Conservation (phyloP, 1,284 basidiomycete species). For the Dichomitus squalens region DNA sequence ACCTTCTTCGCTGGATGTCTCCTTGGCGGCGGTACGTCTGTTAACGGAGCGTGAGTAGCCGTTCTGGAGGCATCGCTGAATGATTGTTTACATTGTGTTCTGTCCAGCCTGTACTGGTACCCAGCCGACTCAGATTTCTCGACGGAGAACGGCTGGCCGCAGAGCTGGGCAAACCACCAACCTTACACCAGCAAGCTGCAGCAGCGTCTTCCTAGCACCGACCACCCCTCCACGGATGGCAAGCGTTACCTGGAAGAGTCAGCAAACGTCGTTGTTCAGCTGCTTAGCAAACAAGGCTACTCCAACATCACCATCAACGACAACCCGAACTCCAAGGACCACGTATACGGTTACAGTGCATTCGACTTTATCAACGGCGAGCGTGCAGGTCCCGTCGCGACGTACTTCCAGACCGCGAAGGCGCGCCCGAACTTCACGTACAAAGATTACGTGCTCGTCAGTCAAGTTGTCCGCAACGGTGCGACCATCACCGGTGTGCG, state of each 20-base stretch:
- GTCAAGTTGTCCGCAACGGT: constrained; percentile 60
- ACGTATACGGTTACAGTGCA: constrained; percentile 58
- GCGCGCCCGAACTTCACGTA: constrained; percentile 57
- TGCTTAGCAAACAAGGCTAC: constrained; percentile 53
- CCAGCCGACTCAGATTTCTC: constrained; percentile 57
- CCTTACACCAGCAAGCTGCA: constrained; percentile 52
- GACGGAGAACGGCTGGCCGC: constrained; percentile 53
- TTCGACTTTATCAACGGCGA: constrained; percentile 62
- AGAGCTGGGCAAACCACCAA: constrained; percentile 52
- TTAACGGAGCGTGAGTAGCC: constrained; percentile 63
- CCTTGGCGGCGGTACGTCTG: constrained; percentile 60
- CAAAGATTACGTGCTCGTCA: constrained; percentile 49
- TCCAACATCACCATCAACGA: constrained; percentile 55
- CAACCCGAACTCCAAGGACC: constrained; percentile 57
- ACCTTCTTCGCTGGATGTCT: constrained; percentile 65
- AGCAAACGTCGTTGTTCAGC: constrained; percentile 43
- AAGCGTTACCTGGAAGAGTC: constrained; percentile 58
- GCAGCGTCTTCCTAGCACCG: constrained; percentile 57
- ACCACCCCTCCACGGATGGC: constrained; percentile 63
- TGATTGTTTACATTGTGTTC: neutral
- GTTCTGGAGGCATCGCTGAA: neutral
- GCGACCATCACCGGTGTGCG: constrained; percentile 58
- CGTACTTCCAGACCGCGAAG: constrained; percentile 59
- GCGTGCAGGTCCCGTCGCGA: constrained; percentile 60
- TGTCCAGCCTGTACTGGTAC: constrained; percentile 56